Evolutionary conservation across 2,329 filamentous ascomycete genomes (phyloP), one percentile per base, ranked within the genome.

Genomic region (Aureobasidium sp.): DNA sequence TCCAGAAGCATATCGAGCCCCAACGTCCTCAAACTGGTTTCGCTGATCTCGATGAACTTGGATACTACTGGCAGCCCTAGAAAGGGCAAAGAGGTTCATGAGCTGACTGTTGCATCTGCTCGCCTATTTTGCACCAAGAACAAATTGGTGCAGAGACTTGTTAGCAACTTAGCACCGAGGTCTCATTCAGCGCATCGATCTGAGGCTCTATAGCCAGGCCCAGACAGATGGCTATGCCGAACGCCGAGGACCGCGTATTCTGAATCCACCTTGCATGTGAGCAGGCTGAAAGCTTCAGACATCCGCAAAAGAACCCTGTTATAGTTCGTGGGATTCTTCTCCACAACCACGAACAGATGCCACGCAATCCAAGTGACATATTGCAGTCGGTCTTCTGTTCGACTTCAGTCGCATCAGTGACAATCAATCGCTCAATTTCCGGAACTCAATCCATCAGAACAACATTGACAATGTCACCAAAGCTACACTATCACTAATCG

Each of bases 101-200:
- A 14, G 11, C 53, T 57, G 53, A 57, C 30, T 21, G 53, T 57
- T 57, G n/a, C 53, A 21, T 45, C 41, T 45, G 53, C 32, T 55
- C 39, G 51, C 27, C 27, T 34, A 25, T 25, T 13, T 2, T 16
- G 13, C 21, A 21, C 21, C 21, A 21, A 21, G 21, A 21, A 21
- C 21, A 21, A 21, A 21, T 21, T 21, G 21, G 21, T 21, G 21
- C 21, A 21, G 21, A 21, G 21, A 21, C 21, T 21, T 21, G 1
- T 21, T 21, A 21, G 21, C 21, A 21, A 21, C 21, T 21, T 21
- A 21, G 21, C 21, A 3, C 49, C 49, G 9, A 51, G 49, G 7
- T 27, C 21, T 16, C 49, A 6, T 7, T 16, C 49, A 29, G 3
- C 29, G 9, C 14, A 14, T 32, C 11, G 16, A 4, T 11, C 25